Base-by-base conservation (phyloP, 176 grass and related monocot genomes). In the Eragrostis curvula region DNA sequence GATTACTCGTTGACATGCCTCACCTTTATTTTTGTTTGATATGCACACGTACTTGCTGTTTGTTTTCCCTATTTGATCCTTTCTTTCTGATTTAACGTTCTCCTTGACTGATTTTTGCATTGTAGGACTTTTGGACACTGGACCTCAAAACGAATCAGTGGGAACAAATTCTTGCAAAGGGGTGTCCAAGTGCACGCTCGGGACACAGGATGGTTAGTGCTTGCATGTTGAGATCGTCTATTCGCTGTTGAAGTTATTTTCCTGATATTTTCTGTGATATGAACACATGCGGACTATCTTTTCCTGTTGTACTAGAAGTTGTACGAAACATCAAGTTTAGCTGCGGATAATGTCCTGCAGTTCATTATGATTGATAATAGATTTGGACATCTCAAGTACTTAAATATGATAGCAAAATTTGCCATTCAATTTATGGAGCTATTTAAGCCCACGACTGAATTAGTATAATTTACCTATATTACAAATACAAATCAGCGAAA, bases 121-220 rank as follows among this genome's bases (percentile, higher is more conserved):
- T 51, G 47, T 55, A 98, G 96, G 96, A 98, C 68, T 95, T 98
- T 84, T 98, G 96, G 96, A 88, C 84, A 24, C 74, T 95, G 52
- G 90, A 95, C 91, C 64, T 95, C 47, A 98, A 98, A 88, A 98
- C 92, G 82, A 98, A 98, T 86, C 96, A 95, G 64, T 95, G 96
- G 96, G 96, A 93, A 78, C 96, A 98, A 89, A 78, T 95, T 64
- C 85, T 91, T 86, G 74, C 90, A 52, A 98, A 98, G 84, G 86
- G 92, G n/a, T 98, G 90, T 71, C 96, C 96, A 79, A 98, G 88
- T 93, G 96, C 96, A 83, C 92, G 96, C 62, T 98, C 96, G 58
- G 95, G 96, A 64, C 96, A 98, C 74, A 86, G 92, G 63, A 98
- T 98, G 92, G 96, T 98, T 86, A 74, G 63, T 81, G 12, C 10